Conservation (phyloP, 2,329 filamentous ascomycete species). For the Lecanosticta acicola region DNA sequence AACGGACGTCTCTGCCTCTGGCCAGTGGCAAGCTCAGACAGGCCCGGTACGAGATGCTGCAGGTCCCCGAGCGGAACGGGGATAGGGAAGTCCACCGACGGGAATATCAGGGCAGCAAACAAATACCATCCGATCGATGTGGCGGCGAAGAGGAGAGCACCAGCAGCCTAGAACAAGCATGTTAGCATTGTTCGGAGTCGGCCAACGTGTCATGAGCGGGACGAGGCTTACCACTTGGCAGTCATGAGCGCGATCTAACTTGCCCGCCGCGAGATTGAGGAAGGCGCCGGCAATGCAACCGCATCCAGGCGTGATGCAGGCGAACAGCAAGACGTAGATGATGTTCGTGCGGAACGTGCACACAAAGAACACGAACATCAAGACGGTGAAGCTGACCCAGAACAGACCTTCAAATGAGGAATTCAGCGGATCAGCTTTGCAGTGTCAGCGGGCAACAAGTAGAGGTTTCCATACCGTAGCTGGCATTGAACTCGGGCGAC, state of each 20-base stretch:
- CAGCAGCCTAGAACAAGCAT: conserved; percentile 13
- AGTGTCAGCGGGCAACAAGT: neutral
- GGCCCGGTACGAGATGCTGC: conserved; percentile 11
- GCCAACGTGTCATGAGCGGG: no score
- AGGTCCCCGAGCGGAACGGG: conserved; percentile 18
- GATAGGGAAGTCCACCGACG: conserved; percentile 19
- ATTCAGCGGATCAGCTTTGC: conserved; percentile 1
- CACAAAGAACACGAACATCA: conserved; percentile 19
- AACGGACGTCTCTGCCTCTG: neutral
- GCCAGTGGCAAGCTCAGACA: neutral
- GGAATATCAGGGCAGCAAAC: conserved; percentile 17
- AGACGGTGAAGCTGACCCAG: conserved; percentile 18
- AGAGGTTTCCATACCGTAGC: conserved; percentile 8
- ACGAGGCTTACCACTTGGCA: conserved; percentile 15
- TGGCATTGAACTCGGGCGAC: conserved; percentile 10
- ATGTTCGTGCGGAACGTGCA: conserved; percentile 19
- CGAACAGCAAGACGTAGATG: conserved; percentile 17
- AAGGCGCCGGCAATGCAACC: conserved; percentile 15
- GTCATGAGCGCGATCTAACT: conserved; percentile 13
- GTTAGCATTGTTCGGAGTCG: neutral
- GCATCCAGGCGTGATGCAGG: conserved; percentile 9
- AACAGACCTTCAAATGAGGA: conserved; percentile 14
- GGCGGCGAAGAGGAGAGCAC: conserved; percentile 14
- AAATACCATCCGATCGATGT: conserved; percentile 19
- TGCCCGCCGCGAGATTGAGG: conserved; percentile 12